phyloP scores from a whole-genome alignment of 805 yeast genomes.

The Ogataea zsoltii region DNA sequence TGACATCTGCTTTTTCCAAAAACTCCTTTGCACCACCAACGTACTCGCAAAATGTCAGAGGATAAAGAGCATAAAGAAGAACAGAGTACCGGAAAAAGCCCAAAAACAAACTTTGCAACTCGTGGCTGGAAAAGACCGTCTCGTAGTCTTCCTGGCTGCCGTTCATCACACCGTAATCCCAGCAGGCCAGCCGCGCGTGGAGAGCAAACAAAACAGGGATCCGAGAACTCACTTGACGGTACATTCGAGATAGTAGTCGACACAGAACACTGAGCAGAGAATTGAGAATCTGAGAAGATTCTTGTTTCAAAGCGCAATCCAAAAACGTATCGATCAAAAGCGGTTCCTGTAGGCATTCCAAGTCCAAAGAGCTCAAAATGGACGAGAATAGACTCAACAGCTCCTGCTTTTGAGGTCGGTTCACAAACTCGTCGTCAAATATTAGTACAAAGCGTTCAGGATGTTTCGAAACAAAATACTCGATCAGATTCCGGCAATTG shows the following conservation, averaged over 20 bases:
- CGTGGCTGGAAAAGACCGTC: neutral
- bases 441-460: neutral
- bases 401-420: conserved; percentile 38
- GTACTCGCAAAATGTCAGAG: conserved; percentile 47
- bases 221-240: conserved; percentile 33
- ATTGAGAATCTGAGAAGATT: conserved; percentile 34
- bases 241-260: conserved; percentile 36
- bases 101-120: neutral
- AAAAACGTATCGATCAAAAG: conserved; percentile 38
- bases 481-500: conserved; percentile 2
- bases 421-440: neutral
- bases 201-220: conserved; percentile 46
- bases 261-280: conserved; percentile 24
- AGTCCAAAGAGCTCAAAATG: conserved; percentile 13
- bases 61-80: conserved; percentile 58
- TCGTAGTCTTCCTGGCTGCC: neutral
- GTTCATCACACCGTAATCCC: conserved; percentile 24
- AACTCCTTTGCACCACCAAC: conserved; percentile 43
- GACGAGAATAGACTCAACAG: conserved; percentile 41
- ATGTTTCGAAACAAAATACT: conserved; percentile 41
- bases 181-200: conserved; percentile 44
- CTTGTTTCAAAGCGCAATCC: conserved; percentile 43
- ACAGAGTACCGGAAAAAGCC: conserved; percentile 37
- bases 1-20: conserved; percentile 21
- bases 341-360: conserved; percentile 36